phyloP scores from a whole-genome alignment of 371 early-diverging fungal species.

The Mortierella sp. region DNA sequence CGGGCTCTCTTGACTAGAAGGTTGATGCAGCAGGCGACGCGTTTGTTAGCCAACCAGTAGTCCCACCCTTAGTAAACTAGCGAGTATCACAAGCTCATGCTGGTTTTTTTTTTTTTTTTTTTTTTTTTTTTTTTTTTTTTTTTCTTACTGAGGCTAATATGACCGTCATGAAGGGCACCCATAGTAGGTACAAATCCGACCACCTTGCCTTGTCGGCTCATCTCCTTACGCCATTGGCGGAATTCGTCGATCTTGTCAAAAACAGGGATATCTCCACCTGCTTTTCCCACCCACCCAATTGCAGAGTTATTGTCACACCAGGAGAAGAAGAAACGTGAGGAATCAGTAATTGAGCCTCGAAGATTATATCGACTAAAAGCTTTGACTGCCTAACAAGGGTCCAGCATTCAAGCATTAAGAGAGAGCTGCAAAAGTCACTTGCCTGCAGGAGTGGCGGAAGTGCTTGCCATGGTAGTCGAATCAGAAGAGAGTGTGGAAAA shows the following conservation, averaged over 20 bases:
- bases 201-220: slow-evolving; percentile 58
- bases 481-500: slow-evolving; percentile 7
- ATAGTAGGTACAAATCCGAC: slow-evolving; percentile 88
- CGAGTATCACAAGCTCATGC: neutral
- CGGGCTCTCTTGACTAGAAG: slow-evolving; percentile 68
- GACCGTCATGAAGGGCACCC: slow-evolving; percentile 95
- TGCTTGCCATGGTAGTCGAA: slow-evolving; percentile 5
- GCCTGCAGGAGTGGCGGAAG: slow-evolving; percentile 5
- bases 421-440: neutral
- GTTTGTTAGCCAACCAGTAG: neutral
- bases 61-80: neutral
- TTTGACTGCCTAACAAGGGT: no score
- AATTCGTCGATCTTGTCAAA: slow-evolving; percentile 71
- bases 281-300: neutral
- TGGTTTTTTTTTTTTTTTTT: slow-evolving; percentile 4
- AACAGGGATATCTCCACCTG: slow-evolving; percentile 60
- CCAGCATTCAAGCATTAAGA: neutral
- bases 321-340: neutral
- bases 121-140: neutral
- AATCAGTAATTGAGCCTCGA: no score
- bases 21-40: no score
- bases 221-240: slow-evolving; percentile 70
- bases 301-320: neutral
- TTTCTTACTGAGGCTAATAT: slow-evolving; percentile 74
- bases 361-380: no score